A percentile compares a stretch with the other conserved stretches of the same genome.
Conservation (phyloP, 2,329 filamentous ascomycete genomes). For the Monosporascus sp. region DNA sequence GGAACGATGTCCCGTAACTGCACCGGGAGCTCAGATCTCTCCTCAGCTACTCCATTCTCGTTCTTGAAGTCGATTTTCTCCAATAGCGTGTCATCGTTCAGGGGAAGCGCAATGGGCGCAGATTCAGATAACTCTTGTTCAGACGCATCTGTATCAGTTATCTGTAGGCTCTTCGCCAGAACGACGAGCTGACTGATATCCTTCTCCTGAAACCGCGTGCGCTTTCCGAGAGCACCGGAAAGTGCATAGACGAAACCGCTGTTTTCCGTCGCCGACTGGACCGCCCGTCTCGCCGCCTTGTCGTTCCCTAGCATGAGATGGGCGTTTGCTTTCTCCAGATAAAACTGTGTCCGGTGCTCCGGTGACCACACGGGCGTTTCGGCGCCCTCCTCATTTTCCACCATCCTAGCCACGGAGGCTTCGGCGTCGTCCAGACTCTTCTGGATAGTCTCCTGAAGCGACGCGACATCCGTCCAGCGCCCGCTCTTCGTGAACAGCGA, state of each 20-base stretch:
- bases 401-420: constrained; percentile 7
- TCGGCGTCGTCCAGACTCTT: constrained; percentile 39
- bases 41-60: constrained; percentile 31
- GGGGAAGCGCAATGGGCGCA: constrained; percentile 63
- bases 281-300: constrained; percentile 64
- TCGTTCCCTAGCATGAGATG: constrained; percentile 82
- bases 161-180: constrained; percentile 67
- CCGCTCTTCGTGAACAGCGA: constrained; percentile 52
- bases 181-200: constrained; percentile 87
- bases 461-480: constrained; percentile 56
- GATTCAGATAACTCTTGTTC: constrained; percentile 8
- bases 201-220: constrained; percentile 74
- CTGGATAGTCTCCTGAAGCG: constrained; percentile 47
- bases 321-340: constrained; percentile 78
- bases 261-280: constrained; percentile 61
- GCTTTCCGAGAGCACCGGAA: constrained; percentile 81
- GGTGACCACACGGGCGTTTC: constrained; percentile 32
- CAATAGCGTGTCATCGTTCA: constrained; percentile 91
- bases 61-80: constrained; percentile 79
- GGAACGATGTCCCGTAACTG: constrained; percentile 64
- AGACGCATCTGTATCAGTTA: constrained; percentile 16
- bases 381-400: constrained; percentile 15
- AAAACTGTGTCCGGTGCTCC: constrained; percentile 60
- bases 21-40: constrained; percentile 47
- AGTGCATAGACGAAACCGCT: constrained; percentile 77